Evolutionary conservation across 176 grass and related monocot genomes (phyloP).

Genomic region (Raddia distichophylla): DNA sequence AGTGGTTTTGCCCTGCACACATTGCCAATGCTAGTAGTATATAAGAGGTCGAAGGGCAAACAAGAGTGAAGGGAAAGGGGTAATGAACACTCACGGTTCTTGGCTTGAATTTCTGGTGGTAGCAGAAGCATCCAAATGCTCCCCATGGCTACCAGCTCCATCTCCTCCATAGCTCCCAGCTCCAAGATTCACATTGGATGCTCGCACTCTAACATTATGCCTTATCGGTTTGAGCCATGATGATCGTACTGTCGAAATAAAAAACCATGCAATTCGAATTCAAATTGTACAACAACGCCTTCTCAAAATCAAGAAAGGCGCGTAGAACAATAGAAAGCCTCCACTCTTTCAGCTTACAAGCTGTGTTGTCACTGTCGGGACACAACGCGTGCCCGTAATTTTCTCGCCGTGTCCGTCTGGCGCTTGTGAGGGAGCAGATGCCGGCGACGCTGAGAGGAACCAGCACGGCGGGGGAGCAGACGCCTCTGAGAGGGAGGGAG

Average conservation of each 20-base stretch:
- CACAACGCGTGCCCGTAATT: too few species aligned
- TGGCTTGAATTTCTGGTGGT: slow-evolving; percentile 43
- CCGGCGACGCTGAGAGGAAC: too few species aligned
- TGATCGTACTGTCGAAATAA: slow-evolving; percentile 38
- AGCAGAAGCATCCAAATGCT: slow-evolving; percentile 48
- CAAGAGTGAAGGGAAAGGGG: slow-evolving; percentile 8
- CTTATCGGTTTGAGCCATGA: slow-evolving; percentile 44
- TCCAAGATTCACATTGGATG: slow-evolving; percentile 69
- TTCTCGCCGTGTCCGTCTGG: too few species aligned
- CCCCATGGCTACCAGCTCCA: slow-evolving; percentile 38
- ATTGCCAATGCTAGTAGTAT: slow-evolving; percentile 38
- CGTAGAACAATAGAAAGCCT: background rate
- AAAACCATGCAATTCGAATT: background rate
- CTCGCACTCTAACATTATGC: slow-evolving; percentile 57
- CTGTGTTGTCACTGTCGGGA: too few species aligned
- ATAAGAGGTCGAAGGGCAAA: background rate
- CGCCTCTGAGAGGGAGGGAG: too few species aligned
- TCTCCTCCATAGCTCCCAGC: slow-evolving; percentile 64
- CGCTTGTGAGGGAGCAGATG: too few species aligned
- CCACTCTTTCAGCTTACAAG: too few species aligned
- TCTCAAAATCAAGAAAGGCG: background rate
- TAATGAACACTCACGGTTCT: slow-evolving; percentile 56
- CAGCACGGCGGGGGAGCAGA: too few species aligned
- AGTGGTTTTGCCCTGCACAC: slow-evolving; percentile 62
- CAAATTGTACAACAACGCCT: background rate